These are phyloP conservation scores for Helichrysum umbraculigerum DNA, from an alignment of 129 eudicot genomes.

Conservation along the genomic window DNA sequence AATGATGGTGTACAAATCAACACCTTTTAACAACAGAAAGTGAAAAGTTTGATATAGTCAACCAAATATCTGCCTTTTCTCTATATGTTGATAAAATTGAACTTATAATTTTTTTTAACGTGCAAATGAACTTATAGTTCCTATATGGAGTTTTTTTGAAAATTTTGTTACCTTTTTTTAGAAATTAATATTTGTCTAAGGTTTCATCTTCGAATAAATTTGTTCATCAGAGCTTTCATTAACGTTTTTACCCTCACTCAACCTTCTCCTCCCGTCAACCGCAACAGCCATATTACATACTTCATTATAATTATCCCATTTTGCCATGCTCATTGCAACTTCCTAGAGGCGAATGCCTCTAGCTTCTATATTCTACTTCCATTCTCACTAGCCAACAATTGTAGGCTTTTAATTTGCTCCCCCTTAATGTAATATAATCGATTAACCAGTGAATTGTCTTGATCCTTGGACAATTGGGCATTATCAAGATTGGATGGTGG, in stretches of 20 bases:
- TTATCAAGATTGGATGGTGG: slow-evolving; percentile 15
- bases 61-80: too few relatives aligned
- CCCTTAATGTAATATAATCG: slow-evolving; percentile 35
- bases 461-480: neutral
- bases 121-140: too few relatives aligned
- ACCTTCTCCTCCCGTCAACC: slow-evolving; percentile 56
- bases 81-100: too few relatives aligned
- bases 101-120: too few relatives aligned
- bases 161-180: too few relatives aligned
- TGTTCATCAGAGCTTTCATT: neutral
- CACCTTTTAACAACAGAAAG: too few relatives aligned
- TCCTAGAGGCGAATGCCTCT: slow-evolving; percentile 43
- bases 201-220: neutral
- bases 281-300: slow-evolving; percentile 44
- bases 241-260: slow-evolving; percentile 30
- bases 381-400: slow-evolving; percentile 32
- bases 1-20: too few relatives aligned
- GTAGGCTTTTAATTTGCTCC: slow-evolving; percentile 40
- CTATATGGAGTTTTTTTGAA: too few relatives aligned
- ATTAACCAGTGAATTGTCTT: slow-evolving; percentile 29
- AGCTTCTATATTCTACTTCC: slow-evolving; percentile 40
- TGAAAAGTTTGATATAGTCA: too few relatives aligned
- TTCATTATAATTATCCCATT: neutral
- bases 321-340: slow-evolving; percentile 20
- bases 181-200: too few relatives aligned